phyloP scores from a whole-genome alignment of 495 filamentous ascomycete species.

The Podospora didyma region DNA sequence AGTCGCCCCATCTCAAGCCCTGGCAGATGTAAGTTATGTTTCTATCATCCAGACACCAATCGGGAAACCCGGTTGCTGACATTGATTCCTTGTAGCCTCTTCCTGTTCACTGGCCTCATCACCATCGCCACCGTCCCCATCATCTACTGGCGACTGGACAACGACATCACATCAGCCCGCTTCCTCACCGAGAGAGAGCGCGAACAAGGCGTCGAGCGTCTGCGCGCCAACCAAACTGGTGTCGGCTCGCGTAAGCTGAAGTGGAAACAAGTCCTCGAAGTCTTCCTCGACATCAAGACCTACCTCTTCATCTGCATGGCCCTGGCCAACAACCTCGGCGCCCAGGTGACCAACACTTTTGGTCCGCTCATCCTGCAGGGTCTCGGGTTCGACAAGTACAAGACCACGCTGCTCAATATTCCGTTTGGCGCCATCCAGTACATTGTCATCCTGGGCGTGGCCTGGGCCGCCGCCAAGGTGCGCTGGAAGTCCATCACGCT shows the following conservation, averaged over 20 bases:
- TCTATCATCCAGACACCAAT: no score
- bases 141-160: constrained; percentile 50
- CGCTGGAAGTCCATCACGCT: constrained; percentile 50
- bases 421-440: constrained; percentile 59
- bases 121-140: constrained; percentile 50
- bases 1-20: constrained; percentile 44
- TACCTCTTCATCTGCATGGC: constrained; percentile 48
- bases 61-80: background rate
- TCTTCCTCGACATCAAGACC: constrained; percentile 42
- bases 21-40: constrained; percentile 57
- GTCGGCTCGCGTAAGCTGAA: constrained; percentile 52
- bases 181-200: constrained; percentile 52
- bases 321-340: constrained; percentile 58
- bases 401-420: constrained; percentile 60
- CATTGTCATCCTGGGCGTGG: constrained; percentile 51
- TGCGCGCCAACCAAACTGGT: constrained; percentile 54
- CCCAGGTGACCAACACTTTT: constrained; percentile 56
- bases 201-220: constrained; percentile 37
- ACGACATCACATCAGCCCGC: constrained; percentile 46
- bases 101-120: constrained; percentile 55
- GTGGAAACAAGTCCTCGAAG: constrained; percentile 39
- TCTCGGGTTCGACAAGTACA: constrained; percentile 54
- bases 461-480: constrained; percentile 47
- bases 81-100: constrained; percentile 57
- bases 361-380: constrained; percentile 60